Conservation (phyloP, 1,284 basidiomycete genomes). For the Ustilago tritici region DNA sequence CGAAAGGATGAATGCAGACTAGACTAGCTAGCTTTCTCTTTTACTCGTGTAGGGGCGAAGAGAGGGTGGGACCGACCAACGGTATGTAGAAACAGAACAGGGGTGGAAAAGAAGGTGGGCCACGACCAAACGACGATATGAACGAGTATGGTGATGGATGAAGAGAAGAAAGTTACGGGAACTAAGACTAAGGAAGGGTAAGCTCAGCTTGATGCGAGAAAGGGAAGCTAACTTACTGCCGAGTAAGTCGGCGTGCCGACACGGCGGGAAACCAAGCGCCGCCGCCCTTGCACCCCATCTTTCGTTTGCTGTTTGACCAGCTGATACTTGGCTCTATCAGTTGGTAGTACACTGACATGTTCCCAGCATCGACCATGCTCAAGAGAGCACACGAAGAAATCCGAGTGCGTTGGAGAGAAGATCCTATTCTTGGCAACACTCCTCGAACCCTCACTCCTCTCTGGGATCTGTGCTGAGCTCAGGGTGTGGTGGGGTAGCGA, state of each 20-base stretch:
- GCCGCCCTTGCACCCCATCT: not conserved
- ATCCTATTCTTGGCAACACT: not conserved
- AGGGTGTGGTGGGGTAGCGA: not conserved
- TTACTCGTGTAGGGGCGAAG: slow-evolving; percentile 6
- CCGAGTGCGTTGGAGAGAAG: not conserved
- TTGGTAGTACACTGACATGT: no score
- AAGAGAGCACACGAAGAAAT: not conserved
- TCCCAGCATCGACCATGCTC: no score
- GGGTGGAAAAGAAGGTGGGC: slow-evolving; percentile 4
- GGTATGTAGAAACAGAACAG: slow-evolving; percentile 18
- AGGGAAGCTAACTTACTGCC: not conserved
- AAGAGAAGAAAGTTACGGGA: not conserved
- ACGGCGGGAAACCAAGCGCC: not conserved
- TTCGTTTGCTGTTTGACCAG: not conserved
- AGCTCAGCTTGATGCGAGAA: slow-evolving; percentile 2
- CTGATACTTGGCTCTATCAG: not conserved
- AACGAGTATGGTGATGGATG: slow-evolving; percentile 13
- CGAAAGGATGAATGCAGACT: slow-evolving; percentile 10
- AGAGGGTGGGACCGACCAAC: slow-evolving; percentile 32
- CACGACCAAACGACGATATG: slow-evolving; percentile 18
- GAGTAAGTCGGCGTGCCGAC: not conserved
- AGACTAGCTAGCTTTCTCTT: slow-evolving; percentile 15
- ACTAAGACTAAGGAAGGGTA: not conserved
- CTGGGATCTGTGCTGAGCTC: no score
- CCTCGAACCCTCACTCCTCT: not conserved